Base-by-base conservation (phyloP, 768 basidiomycete species). In the Naganishia vishniacii region DNA sequence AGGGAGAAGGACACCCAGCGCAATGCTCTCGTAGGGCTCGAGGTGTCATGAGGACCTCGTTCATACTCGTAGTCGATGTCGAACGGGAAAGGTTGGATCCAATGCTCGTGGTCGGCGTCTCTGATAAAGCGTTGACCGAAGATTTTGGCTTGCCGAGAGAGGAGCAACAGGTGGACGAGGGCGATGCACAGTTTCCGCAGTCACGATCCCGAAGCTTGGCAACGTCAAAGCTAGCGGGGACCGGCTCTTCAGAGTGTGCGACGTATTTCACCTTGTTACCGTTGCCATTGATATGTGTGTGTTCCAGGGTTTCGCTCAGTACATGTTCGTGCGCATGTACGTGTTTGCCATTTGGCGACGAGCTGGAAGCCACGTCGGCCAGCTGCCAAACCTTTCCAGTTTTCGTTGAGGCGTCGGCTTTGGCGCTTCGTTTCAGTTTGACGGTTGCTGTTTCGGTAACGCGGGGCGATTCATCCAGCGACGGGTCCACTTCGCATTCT, bases 111-210 rank as follows among this genome's bases (percentile, higher is more conserved):
- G 37, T 9, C n/a, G 48, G 7, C 16, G 53, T 56, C 20, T n/a
- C 32, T 4, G 13, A 13, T 37, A 15, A 37, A 37, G 34, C 8
- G 34, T 15, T 37, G 34, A 12, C 42, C 13, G 62, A 53, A 2
- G 46, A 31, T 37, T 47, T 26, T 18, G 61, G 51, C 23, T 49
- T 51, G 46, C 48, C 62, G 7, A 51, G 62, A 20, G 34, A 41
- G 44, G 48, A 63, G 16, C 62, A 45, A 28, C 44, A 45, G 11
- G 44, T 51, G 2, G 48, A 41, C 3, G 62, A 63, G n/a, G 62
- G 62, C 12, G 62, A 63, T 18, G 51, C 40, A 25, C 62, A 63
- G 37, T 63, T 56, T 9, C 53, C 53, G 23, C 53, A 56, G 16
- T 37, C 37, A 13, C 32, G 37, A 29, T 56, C 53, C 34, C 53